Evolutionary conservation across 2,329 filamentous ascomycete genomes (phyloP).

Genomic region (Drechslerella dactyloides): DNA sequence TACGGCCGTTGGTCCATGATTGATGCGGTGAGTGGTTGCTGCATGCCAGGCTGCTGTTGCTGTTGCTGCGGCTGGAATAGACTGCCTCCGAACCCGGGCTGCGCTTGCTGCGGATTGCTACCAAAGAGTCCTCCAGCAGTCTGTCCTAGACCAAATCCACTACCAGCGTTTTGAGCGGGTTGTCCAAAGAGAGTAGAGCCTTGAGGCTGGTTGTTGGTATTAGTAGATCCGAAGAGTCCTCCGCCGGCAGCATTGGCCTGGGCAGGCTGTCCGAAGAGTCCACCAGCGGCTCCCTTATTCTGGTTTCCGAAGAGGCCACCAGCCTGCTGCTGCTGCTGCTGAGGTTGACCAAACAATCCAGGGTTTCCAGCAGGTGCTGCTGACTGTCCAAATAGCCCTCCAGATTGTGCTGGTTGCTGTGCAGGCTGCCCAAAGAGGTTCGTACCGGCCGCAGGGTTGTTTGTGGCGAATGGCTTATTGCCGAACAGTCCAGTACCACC

Average conservation of each 20-base stretch:
- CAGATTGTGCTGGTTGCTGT: constrained; percentile 59
- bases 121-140: constrained; percentile 36
- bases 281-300: constrained; percentile 55
- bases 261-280: constrained; percentile 60
- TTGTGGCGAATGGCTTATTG: constrained; percentile 60
- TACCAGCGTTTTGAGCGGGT: constrained; percentile 28
- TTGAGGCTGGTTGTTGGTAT: constrained; percentile 49
- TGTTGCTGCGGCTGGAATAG: constrained; percentile 64
- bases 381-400: constrained; percentile 57
- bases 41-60: constrained; percentile 62
- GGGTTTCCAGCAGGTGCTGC: constrained; percentile 55
- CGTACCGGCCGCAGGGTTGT: constrained; percentile 59
- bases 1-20: constrained; percentile 86
- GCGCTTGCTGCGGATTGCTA: constrained; percentile 25
- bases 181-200: constrained; percentile 68
- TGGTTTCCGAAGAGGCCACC: constrained; percentile 61
- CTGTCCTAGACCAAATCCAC: constrained; percentile 36
- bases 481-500: constrained; percentile 62
- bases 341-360: constrained; percentile 52
- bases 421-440: constrained; percentile 53
- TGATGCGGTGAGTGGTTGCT: constrained; percentile 75
- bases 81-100: constrained; percentile 54
- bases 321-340: constrained; percentile 58
- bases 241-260: constrained; percentile 59
- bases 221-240: constrained; percentile 63